phyloP scores from a whole-genome alignment of 805 yeast genomes.

The Kazachstania africana region DNA sequence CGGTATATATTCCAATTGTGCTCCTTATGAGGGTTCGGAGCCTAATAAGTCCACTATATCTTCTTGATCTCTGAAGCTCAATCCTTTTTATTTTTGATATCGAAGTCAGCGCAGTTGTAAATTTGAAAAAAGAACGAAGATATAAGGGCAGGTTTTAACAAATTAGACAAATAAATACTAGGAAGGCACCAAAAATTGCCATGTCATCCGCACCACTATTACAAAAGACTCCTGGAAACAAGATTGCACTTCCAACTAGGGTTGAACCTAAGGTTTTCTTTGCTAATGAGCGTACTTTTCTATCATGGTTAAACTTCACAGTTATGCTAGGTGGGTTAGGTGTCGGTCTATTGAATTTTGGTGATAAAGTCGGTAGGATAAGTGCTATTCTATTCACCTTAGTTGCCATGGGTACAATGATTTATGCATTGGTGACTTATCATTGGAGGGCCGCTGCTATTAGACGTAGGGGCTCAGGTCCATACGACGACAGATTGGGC shows the following conservation, averaged over 20 bases:
- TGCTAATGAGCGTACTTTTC: slow-evolving; percentile 96
- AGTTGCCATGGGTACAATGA: slow-evolving; percentile 96
- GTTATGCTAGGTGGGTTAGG: slow-evolving; percentile 94
- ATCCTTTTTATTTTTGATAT: too few species aligned
- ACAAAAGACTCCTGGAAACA: slow-evolving; percentile 70
- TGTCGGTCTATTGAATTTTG: slow-evolving; percentile 90
- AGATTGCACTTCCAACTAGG: slow-evolving; percentile 95
- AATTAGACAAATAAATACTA: too few species aligned
- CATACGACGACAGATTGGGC: slow-evolving; percentile 98
- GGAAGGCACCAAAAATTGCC: background rate
- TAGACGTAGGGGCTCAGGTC: slow-evolving; percentile 94
- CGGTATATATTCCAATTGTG: too few species aligned
- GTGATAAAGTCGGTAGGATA: slow-evolving; percentile 85
- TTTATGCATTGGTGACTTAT: slow-evolving; percentile 86
- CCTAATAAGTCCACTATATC: too few species aligned
- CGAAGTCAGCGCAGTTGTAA: too few species aligned
- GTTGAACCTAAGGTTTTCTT: slow-evolving; percentile 98
- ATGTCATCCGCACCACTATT: slow-evolving; percentile 61
- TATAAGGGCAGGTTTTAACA: too few species aligned
- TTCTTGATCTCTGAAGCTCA: too few species aligned
- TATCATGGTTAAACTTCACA: slow-evolving; percentile 98
- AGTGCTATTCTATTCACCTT: slow-evolving; percentile 90
- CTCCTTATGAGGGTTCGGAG: too few species aligned
- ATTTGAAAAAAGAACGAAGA: too few species aligned
- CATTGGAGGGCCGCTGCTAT: slow-evolving; percentile 99